Conservation (phyloP, 169 alveolate genomes). For the Cryptosporidium ubiquitum region DNA sequence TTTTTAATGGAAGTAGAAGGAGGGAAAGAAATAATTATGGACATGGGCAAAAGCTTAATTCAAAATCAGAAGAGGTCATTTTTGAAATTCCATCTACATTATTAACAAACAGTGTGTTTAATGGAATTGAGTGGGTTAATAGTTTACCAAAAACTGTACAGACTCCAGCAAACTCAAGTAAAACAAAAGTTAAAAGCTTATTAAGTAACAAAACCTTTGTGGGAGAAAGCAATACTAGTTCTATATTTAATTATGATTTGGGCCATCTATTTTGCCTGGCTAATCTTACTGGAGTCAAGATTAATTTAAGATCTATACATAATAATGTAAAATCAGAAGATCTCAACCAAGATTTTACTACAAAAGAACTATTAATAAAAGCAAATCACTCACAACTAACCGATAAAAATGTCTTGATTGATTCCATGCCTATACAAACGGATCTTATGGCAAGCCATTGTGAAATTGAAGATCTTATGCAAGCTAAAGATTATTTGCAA, state of each 20-base stretch:
- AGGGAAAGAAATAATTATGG: neutral
- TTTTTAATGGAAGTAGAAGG: neutral
- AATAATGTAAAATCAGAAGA: neutral
- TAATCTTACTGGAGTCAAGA: constrained; percentile 25
- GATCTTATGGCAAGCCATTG: constrained; percentile 12
- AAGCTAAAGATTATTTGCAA: neutral
- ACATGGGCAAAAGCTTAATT: neutral
- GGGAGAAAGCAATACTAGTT: constrained; percentile 11
- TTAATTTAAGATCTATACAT: constrained; percentile 15
- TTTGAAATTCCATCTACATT: neutral
- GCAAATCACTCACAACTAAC: neutral
- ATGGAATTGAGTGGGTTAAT: constrained; percentile 37
- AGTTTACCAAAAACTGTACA: neutral
- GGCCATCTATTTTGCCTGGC: constrained; percentile 54
- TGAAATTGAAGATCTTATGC: constrained; percentile 21
- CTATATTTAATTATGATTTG: constrained; percentile 37
- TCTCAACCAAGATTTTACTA: too few species aligned
- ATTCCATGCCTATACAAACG: neutral
- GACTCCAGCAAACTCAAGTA: neutral
- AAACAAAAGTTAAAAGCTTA: neutral
- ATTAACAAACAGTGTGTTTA: neutral
- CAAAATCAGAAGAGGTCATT: neutral
- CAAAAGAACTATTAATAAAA: neutral
- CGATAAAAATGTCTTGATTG: neutral
- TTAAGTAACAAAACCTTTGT: neutral